Conservation (phyloP, 2,329 filamentous ascomycete genomes). For the Bipolaris cookei region DNA sequence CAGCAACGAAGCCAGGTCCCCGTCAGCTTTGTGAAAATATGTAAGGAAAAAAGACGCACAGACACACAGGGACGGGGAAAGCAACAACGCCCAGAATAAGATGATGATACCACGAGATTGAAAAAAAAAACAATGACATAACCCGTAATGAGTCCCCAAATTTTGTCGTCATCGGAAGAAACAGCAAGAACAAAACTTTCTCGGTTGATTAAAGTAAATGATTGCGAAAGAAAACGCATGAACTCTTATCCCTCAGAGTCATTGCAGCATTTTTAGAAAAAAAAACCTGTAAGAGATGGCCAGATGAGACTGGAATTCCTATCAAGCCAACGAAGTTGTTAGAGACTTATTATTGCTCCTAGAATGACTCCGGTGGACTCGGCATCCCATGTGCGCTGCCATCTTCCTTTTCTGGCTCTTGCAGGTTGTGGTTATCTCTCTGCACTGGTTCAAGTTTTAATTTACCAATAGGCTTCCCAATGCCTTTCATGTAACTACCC, state of each 20-base stretch:
- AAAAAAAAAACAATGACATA: not conserved
- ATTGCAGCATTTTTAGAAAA: slow-evolving; percentile 8
- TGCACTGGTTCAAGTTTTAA: slow-evolving; percentile 56
- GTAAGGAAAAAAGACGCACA: not conserved
- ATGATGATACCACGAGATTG: not conserved
- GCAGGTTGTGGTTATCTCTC: slow-evolving; percentile 67
- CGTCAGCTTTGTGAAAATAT: not conserved
- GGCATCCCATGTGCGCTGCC: slow-evolving; percentile 75
- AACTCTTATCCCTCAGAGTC: not conserved
- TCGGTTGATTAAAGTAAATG: slow-evolving; percentile 20
- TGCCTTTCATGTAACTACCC: slow-evolving; percentile 37
- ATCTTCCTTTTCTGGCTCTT: slow-evolving; percentile 70
- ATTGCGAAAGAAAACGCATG: slow-evolving; percentile 12
- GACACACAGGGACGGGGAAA: not conserved
- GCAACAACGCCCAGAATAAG: not conserved
- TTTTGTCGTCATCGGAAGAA: not conserved
- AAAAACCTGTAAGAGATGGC: not conserved
- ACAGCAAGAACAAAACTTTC: slow-evolving; percentile 9
- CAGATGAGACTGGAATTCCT: not conserved
- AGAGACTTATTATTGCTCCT: slow-evolving; percentile 9
- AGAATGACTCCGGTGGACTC: slow-evolving; percentile 76
- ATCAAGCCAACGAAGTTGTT: not conserved
- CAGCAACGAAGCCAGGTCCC: not conserved
- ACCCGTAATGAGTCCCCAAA: not conserved
- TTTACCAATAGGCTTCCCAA: slow-evolving; percentile 64